phyloP scores from a whole-genome alignment of 345 rosid species.

The Hibiscus mutabilis region DNA sequence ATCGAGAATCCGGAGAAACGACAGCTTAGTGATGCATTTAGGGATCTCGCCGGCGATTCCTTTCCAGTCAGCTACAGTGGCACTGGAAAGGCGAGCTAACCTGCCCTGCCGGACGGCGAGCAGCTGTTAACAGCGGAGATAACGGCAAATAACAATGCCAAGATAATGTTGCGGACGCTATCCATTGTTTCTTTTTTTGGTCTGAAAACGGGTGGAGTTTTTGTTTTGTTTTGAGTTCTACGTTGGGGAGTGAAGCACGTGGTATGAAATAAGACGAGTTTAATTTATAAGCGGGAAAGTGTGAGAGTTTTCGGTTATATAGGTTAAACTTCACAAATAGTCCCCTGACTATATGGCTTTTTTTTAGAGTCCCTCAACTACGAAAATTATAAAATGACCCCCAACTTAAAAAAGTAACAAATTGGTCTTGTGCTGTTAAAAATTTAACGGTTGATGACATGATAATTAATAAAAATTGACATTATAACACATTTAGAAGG shows the following conservation, averaged over 20 bases:
- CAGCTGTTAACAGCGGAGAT: conserved; percentile 41
- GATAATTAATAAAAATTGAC: too few relatives aligned
- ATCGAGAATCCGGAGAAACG: conserved; percentile 68
- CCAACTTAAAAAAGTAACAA: too few relatives aligned
- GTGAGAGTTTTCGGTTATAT: conserved; percentile 6
- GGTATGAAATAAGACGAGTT: not conserved
- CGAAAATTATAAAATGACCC: too few relatives aligned
- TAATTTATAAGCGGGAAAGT: conserved; percentile 18
- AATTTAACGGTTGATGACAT: too few relatives aligned
- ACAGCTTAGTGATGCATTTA: conserved; percentile 43
- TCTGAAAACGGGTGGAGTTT: too few relatives aligned
- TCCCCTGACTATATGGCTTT: too few relatives aligned
- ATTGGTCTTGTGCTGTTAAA: too few relatives aligned
- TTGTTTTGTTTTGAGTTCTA: too few relatives aligned
- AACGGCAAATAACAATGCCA: conserved; percentile 24
- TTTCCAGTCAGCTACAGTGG: conserved; percentile 85
- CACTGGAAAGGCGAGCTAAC: conserved; percentile 52
- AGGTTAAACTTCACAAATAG: too few relatives aligned
- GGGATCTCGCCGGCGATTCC: conserved; percentile 83
- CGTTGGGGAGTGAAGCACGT: not conserved
- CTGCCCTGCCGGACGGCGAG: conserved; percentile 64
- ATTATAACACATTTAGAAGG: too few relatives aligned
- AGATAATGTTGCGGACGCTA: conserved; percentile 13
- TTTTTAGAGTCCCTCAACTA: too few relatives aligned
- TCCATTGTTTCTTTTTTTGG: too few relatives aligned